Percentiles rank a stretch among this genome's conserved stretches.
These are phyloP conservation scores for Alternaria atra DNA, from an alignment of 2,329 filamentous ascomycete species.

Conservation along the genomic window DNA sequence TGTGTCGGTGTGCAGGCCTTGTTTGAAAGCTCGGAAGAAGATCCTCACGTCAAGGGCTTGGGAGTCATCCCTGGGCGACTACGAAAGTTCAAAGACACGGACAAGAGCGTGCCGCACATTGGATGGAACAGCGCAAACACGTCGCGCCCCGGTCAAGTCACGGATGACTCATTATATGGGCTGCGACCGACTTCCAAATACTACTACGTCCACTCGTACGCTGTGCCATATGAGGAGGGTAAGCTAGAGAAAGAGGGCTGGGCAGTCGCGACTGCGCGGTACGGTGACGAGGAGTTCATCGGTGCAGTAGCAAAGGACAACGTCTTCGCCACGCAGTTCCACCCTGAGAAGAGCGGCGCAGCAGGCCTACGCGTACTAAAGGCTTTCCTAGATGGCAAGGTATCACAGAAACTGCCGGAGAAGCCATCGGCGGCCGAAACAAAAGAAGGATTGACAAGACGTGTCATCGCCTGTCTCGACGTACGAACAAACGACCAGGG, in stretches of 20 bases:
- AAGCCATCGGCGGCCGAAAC: constrained; percentile 40
- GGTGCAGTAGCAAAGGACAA: constrained; percentile 88
- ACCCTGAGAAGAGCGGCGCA: constrained; percentile 95
- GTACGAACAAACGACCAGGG: constrained; percentile 93
- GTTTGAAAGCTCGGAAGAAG: constrained; percentile 86
- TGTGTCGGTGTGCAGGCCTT: constrained; percentile 94
- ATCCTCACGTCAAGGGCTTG: constrained; percentile 74
- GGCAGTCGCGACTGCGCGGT: constrained; percentile 89
- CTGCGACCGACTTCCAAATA: constrained; percentile 87
- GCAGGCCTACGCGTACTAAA: constrained; percentile 85
- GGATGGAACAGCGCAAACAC: constrained; percentile 94
- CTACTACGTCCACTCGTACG: constrained; percentile 98
- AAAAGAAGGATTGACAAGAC: constrained; percentile 80
- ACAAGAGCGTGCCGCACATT: constrained; percentile 97
- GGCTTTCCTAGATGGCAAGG: constrained; percentile 82
- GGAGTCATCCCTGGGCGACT: constrained; percentile 76
- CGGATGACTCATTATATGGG: constrained; percentile 74
- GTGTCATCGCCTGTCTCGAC: constrained; percentile 95
- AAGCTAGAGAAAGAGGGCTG: constrained; percentile 83
- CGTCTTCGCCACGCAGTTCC: constrained; percentile 92
- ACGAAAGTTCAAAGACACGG: constrained; percentile 75
- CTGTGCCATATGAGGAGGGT: constrained; percentile 76
- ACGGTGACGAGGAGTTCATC: constrained; percentile 88
- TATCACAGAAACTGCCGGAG: constrained; percentile 63
- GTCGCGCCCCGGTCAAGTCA: constrained; percentile 51